Conservation (phyloP, 2,329 filamentous ascomycete species). For the Paecilomyces sp. region DNA sequence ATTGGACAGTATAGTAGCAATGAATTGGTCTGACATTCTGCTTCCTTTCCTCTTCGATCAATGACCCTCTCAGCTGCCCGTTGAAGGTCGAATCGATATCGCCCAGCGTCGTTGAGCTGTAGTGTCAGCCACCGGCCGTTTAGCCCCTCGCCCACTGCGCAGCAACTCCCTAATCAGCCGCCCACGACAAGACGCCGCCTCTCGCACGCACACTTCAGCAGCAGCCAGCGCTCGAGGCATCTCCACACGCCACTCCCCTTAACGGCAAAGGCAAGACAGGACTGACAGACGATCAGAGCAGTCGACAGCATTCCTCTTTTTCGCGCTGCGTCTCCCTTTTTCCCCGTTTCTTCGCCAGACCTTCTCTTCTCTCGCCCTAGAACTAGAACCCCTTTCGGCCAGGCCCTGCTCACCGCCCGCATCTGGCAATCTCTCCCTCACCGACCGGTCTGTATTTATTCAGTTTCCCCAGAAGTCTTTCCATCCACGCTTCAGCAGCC, state of each 20-base stretch:
- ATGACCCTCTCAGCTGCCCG: not conserved
- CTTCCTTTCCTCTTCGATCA: not conserved
- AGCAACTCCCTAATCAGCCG: not conserved
- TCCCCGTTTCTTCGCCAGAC: constrained; percentile 13
- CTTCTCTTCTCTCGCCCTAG: constrained; percentile 6
- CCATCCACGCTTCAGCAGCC: not conserved
- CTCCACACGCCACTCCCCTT: not conserved
- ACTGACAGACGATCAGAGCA: not conserved
- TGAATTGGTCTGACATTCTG: too few relatives aligned
- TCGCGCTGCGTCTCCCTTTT: constrained; percentile 7
- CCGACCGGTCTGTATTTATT: not conserved
- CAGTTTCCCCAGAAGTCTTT: not conserved
- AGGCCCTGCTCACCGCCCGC: constrained; percentile 1
- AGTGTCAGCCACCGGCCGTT: not conserved
- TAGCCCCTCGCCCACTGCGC: not conserved
- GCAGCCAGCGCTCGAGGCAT: not conserved
- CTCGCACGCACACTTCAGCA: not conserved
- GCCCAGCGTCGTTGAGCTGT: too few relatives aligned
- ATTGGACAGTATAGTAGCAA: too few relatives aligned
- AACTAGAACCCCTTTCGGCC: constrained; percentile 1
- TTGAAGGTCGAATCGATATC: too few relatives aligned
- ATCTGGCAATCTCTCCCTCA: constrained; percentile 1
- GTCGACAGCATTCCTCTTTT: constrained; percentile 4
- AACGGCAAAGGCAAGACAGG: not conserved
- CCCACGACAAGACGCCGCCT: not conserved